phyloP scores from a whole-genome alignment of 2,329 filamentous ascomycete genomes.

The Corniculantispora saksenae region DNA sequence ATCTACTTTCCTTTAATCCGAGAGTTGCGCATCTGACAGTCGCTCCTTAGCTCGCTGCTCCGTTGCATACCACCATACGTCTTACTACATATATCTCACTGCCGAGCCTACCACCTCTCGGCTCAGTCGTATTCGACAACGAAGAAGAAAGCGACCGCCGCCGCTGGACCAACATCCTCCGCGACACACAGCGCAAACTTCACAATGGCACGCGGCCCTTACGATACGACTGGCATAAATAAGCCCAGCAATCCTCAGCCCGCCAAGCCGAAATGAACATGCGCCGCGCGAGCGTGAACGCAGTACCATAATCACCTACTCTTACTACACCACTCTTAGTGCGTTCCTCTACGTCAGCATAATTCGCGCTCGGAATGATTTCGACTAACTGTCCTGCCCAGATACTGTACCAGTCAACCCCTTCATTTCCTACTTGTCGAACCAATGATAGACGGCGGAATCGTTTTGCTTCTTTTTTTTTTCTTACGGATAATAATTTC shows the following conservation, averaged over 20 bases:
- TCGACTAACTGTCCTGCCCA: not conserved
- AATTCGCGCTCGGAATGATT: not conserved
- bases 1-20: not conserved
- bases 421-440: conserved; percentile 17
- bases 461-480: conserved; percentile 13
- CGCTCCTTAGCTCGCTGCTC: conserved; percentile 5
- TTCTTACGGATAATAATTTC: conserved; percentile 7
- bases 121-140: not conserved
- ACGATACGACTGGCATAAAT: conserved; percentile 20
- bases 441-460: conserved; percentile 17
- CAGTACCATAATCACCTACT: not conserved
- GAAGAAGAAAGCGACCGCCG: not conserved
- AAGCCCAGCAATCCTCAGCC: conserved; percentile 20
- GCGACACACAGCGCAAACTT: not conserved
- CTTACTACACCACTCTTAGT: conserved; percentile 8
- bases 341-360: not conserved
- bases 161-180: not conserved
- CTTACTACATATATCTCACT: not conserved
- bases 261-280: conserved; percentile 17
- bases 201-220: conserved; percentile 20
- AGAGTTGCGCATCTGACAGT: conserved; percentile 6
- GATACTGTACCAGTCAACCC: conserved; percentile 13
- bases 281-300: not conserved
- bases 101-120: not conserved
- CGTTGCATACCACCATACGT: not conserved